These are phyloP conservation scores for Botrytis porri DNA, from an alignment of 2,329 filamentous ascomycete species.

Conservation along the genomic window DNA sequence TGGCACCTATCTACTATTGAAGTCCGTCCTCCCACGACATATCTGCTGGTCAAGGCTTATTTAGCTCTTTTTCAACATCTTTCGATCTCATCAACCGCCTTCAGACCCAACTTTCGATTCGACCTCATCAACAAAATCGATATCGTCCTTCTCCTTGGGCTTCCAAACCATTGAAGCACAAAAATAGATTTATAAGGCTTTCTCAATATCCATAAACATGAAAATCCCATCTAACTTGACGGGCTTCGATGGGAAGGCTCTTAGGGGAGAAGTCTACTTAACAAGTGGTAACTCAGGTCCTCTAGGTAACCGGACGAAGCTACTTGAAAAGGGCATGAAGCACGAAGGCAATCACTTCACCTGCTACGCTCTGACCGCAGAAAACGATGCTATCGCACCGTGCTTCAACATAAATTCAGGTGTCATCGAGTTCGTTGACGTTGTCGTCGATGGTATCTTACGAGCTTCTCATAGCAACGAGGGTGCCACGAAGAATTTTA, in stretches of 20 bases:
- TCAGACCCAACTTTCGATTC: background rate
- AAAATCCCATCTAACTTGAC: conserved; percentile 3
- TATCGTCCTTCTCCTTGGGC: background rate
- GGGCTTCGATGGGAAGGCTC: conserved; percentile 11
- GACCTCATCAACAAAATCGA: background rate
- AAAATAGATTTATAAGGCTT: background rate
- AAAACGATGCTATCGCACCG: conserved; percentile 24
- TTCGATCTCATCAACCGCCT: background rate
- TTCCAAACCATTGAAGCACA: background rate
- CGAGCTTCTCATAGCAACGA: conserved; percentile 24
- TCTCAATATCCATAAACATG: conserved; percentile 2
- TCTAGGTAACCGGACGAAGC: background rate
- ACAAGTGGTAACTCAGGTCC: background rate
- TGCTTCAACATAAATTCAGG: conserved; percentile 14
- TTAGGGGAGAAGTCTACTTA: conserved; percentile 13
- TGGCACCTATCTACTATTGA: background rate
- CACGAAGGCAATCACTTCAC: conserved; percentile 17
- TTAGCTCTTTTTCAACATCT: background rate
- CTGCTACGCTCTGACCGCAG: conserved; percentile 26
- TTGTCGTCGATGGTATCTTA: conserved; percentile 34
- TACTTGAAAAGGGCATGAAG: conserved; percentile 19
- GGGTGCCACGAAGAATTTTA: background rate
- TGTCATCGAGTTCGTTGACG: conserved; percentile 27
- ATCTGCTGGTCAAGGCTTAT: background rate
- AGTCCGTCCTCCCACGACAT: background rate